Evolutionary conservation across 331 rosid genomes (phyloP), one percentile per base, ranked within the genome.

Genomic region (Stylosanthes scabra): DNA sequence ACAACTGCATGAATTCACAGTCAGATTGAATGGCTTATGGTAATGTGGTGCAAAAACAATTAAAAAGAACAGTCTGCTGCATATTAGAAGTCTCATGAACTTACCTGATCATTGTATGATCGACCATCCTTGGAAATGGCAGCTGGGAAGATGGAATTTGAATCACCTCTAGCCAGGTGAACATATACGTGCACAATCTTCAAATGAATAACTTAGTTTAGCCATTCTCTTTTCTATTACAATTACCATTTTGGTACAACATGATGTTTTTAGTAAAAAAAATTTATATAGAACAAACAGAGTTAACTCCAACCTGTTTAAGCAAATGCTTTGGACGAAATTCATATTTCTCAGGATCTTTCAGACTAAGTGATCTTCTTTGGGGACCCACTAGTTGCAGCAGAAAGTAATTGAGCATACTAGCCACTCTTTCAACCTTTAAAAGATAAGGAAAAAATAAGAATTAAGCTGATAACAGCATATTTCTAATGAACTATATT

Each of bases 321-420:
- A 95, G 97, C 84, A 95, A 85, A 77, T 90, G 88, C 83, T 85
- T 95, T 58, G 99, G 99, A 61, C 96, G 97, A 76, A 95, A 95
- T 78, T 95, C 99, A 59, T 92, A 95, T 74, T 95, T 95, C 81
- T 90, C 98, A n/a, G 99, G 99, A 80, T 90, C 99, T 83, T 95
- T 95, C 88, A 95, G 86, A 74, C 82, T 88, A 69, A 95, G 99
- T 9, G 98, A 92, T 86, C 76, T 95, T 79, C 98, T 88, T 75
- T 95, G 99, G 59, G 99, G 99, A 69, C 99, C 99, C 71, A 90
- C 99, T 75, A 95, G 86, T 83, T 95, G 99, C 79, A 92, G 80
- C 75, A 95, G 83, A 84, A 95, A 95, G 67, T 95, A 95, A 88
- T 92, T 95, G 78, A 95, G 98, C 99, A 95, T 95, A 82, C 99